These are phyloP conservation scores for Xylariaceae sp. DNA, from an alignment of 2,329 filamentous ascomycete species.

Conservation along the genomic window DNA sequence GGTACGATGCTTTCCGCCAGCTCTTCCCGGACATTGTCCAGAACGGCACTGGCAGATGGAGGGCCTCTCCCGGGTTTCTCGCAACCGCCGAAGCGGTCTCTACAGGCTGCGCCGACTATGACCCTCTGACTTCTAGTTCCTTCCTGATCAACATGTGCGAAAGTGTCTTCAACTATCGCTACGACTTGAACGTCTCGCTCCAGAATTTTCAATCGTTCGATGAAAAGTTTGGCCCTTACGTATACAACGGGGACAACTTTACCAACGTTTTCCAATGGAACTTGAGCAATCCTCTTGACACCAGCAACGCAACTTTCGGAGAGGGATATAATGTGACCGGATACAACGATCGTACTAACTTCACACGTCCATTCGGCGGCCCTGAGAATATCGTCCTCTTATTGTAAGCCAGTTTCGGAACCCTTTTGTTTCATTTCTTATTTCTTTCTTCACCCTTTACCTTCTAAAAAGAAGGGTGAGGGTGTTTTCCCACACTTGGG, in stretches of 20 bases:
- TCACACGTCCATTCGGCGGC: constrained; percentile 50
- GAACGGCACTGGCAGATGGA: constrained; percentile 40
- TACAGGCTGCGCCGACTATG: constrained; percentile 25
- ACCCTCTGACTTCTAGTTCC: constrained; percentile 24
- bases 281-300: constrained; percentile 41
- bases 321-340: constrained; percentile 48
- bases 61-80: constrained; percentile 39
- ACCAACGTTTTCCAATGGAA: constrained; percentile 53
- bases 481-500: too few species aligned
- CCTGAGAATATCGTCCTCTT: constrained; percentile 58
- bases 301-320: constrained; percentile 41
- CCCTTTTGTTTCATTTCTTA: too few species aligned
- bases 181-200: constrained; percentile 47
- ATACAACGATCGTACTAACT: constrained; percentile 46
- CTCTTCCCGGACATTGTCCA: constrained; percentile 49
- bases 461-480: too few species aligned
- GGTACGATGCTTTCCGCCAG: constrained; percentile 54
- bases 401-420: too few species aligned
- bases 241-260: constrained; percentile 51
- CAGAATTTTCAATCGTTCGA: constrained; percentile 50
- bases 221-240: constrained; percentile 42
- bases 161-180: constrained; percentile 48
- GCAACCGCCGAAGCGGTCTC: constrained; percentile 31
- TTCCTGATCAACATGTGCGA: constrained; percentile 44
- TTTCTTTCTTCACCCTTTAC: too few species aligned